Conservation (phyloP, 768 basidiomycete genomes). For the Rhodotorula diobovata region DNA sequence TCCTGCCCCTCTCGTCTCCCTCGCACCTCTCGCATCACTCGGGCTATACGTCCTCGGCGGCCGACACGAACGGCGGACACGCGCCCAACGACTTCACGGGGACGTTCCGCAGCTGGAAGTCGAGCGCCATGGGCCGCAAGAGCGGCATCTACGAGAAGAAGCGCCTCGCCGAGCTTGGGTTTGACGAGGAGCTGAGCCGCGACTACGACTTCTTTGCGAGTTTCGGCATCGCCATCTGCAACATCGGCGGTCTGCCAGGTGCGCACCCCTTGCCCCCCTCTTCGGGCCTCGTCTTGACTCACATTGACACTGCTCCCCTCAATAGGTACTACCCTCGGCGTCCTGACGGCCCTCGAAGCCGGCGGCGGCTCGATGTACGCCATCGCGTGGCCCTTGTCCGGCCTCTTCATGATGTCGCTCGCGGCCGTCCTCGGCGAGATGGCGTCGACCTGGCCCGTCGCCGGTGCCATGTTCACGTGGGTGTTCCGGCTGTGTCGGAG, state of each 20-base stretch:
- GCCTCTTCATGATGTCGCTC: conserved; percentile 40
- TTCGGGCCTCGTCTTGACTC: not conserved
- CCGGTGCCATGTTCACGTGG: conserved; percentile 43
- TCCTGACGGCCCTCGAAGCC: conserved; percentile 35
- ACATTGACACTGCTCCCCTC: not conserved
- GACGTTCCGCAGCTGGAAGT: conserved; percentile 33
- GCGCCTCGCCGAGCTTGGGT: conserved; percentile 30
- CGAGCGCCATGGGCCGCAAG: conserved; percentile 1
- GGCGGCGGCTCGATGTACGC: conserved; percentile 42
- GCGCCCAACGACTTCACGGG: not conserved
- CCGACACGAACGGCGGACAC: not conserved
- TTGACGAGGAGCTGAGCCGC: conserved; percentile 35
- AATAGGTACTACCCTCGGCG: conserved; percentile 39
- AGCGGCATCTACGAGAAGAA: conserved; percentile 27
- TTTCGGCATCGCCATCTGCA: conserved; percentile 33
- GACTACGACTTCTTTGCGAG: conserved; percentile 37
- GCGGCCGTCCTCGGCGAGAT: conserved; percentile 43
- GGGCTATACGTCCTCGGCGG: not conserved
- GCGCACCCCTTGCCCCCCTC: not conserved
- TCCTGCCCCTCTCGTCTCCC: conserved; percentile 3
- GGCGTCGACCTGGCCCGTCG: conserved; percentile 41
- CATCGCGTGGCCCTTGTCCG: conserved; percentile 42
- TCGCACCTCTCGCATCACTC: not conserved
- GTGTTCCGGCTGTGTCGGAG: conserved; percentile 40
- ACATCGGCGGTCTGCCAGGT: conserved; percentile 35